Evolutionary conservation across 2,329 filamentous ascomycete species (phyloP), one percentile per base, ranked within the genome.

Genomic region (Cladosporium velox): DNA sequence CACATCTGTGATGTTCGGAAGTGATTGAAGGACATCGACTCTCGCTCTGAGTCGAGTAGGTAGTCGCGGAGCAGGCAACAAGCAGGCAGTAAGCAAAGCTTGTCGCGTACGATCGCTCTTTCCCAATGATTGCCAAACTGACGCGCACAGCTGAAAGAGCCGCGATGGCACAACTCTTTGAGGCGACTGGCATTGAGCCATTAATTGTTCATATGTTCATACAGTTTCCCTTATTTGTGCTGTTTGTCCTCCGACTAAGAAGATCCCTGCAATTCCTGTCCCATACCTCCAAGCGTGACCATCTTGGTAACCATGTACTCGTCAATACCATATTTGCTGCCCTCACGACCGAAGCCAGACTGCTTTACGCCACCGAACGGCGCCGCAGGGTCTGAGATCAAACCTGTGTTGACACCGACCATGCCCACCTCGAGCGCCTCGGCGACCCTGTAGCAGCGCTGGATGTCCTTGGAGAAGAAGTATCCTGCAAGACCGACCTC

Each of bases 401-500:
- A 60, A 1, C 82, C 82, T 5, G 83, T 84, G 71, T 85, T 85
- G 49, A 65, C 55, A 47, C 63, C 63, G 1, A 96, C 87, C 92
- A 96, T 96, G 63, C 92, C 92, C 1, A 94, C 91, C 76, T 96
- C 90, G 47, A 96, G 80, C 18, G 85, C 84, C 73, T 89, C 87
- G 0, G 87, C 86, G 52, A 89, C 82, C 52, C 87, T 79, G 77
- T 87, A 88, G 65, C 84, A 81, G 32, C 87, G 79, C 70, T 84
- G 82, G 5, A 89, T 73, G 70, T 88, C 86, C 55, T 79, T 81
- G 69, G 84, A 93, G 83, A 92, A 98, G 82, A 99, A 97, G 81
- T 98, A 98, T 0, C 92, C 94, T 0, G 94, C 95, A 41, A 99
- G 84, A 1, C 95, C 95, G 44, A 98, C 93, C 62, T 94, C 89